A percentile compares a stretch with the other conserved stretches of the same genome.
Conservation (phyloP, 805 yeast species). For the Saccharomycopsis amapae region DNA sequence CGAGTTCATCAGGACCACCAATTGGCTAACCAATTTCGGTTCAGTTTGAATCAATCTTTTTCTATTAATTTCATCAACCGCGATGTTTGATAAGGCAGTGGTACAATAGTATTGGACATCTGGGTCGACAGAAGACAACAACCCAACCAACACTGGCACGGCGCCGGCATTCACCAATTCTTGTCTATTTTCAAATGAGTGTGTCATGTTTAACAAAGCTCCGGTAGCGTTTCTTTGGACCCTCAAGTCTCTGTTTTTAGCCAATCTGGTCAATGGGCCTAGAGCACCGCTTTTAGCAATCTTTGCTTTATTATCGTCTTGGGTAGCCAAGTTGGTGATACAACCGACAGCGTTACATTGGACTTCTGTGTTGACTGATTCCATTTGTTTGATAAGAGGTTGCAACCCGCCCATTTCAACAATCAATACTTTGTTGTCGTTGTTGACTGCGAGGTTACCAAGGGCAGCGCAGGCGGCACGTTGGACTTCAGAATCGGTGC, state of each 20-base stretch:
- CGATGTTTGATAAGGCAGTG: constrained; percentile 92
- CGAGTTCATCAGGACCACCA: constrained; percentile 88
- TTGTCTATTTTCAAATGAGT: constrained; percentile 90
- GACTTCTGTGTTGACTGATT: constrained; percentile 93
- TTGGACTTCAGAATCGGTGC: constrained; percentile 89
- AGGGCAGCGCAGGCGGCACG: constrained; percentile 98
- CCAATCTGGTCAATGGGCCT: constrained; percentile 87
- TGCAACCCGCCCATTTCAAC: constrained; percentile 98
- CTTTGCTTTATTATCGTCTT: constrained; percentile 91
- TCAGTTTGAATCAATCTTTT: constrained; percentile 85
- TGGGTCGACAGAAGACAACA: constrained; percentile 80
- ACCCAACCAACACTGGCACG: constrained; percentile 87
- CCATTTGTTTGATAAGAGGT: constrained; percentile 95
- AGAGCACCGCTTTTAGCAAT: constrained; percentile 96
- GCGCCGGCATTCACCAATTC: constrained; percentile 98
- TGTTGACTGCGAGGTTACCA: constrained; percentile 96
- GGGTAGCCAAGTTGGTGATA: constrained; percentile 95
- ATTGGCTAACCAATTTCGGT: constrained; percentile 81
- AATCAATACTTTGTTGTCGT: constrained; percentile 84
- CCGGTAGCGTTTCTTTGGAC: constrained; percentile 99
- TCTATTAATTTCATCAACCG: constrained; percentile 91
- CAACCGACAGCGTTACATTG: constrained; percentile 99
- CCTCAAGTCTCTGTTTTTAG: constrained; percentile 88
- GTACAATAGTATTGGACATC: constrained; percentile 99
- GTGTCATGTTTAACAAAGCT: constrained; percentile 96